phyloP scores from a whole-genome alignment of 306 rosid species.

The Notholithocarpus densiflorus region DNA sequence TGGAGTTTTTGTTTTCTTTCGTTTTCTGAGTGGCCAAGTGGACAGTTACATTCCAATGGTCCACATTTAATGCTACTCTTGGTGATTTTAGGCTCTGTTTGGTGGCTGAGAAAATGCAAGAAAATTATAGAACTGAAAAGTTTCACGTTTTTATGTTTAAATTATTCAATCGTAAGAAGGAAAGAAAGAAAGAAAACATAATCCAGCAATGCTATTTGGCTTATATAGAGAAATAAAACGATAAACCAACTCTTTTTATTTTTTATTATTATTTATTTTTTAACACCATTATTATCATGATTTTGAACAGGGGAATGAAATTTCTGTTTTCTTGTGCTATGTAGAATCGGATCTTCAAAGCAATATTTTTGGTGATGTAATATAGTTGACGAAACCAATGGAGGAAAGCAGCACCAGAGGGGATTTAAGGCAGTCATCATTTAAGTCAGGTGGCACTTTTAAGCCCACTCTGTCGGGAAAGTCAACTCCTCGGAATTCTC shows the following conservation, averaged over 20 bases:
- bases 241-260: neutral
- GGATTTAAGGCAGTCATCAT: slow-evolving; percentile 40
- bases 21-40: neutral
- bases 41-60: too few species aligned
- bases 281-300: too few species aligned
- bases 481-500: slow-evolving; percentile 58
- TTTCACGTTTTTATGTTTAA: neutral
- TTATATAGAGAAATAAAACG: neutral
- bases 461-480: slow-evolving; percentile 64
- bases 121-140: neutral
- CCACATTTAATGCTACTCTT: neutral
- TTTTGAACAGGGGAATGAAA: too few species aligned
- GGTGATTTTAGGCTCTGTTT: neutral
- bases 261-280: neutral
- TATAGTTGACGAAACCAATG: slow-evolving; percentile 42
- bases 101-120: neutral
- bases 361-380: slow-evolving; percentile 22
- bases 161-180: neutral
- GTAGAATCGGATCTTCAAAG: neutral
- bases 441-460: slow-evolving; percentile 52
- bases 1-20: neutral
- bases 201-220: neutral
- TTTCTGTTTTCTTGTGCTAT: neutral
- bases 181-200: neutral
- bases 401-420: slow-evolving; percentile 49